A percentile compares a stretch with the other conserved stretches of the same genome.
These are phyloP conservation scores for Penstemon newberryi DNA, from an alignment of 257 asterid genomes.

Conservation along the genomic window DNA sequence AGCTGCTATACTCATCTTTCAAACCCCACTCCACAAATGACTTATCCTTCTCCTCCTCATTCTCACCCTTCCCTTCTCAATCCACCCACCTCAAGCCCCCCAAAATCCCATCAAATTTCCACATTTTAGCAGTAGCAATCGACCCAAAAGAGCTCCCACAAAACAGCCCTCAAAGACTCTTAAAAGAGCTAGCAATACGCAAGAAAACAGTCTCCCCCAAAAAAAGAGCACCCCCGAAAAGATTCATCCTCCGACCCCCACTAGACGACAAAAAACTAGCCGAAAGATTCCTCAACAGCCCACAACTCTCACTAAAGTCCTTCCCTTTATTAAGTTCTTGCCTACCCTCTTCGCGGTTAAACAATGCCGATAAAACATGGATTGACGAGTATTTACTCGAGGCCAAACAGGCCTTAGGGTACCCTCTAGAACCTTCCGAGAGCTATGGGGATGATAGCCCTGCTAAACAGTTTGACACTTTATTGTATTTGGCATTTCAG, in stretches of 20 bases:
- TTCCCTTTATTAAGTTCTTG: constrained; percentile 95
- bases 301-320: constrained; percentile 76
- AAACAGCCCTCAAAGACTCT: constrained; percentile 89
- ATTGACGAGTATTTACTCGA: constrained; percentile 87
- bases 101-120: constrained; percentile 35
- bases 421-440: constrained; percentile 85
- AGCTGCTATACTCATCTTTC: constrained; percentile 65
- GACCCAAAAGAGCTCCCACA: constrained; percentile 87
- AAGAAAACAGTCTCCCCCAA: constrained; percentile 73
- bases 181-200: constrained; percentile 83
- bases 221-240: constrained; percentile 63
- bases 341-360: constrained; percentile 68
- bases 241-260: constrained; percentile 87
- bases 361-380: constrained; percentile 87
- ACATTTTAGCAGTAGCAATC: constrained; percentile 55
- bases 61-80: constrained; percentile 62
- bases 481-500: constrained; percentile 92
- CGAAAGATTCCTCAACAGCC: constrained; percentile 89
- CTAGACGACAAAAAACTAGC: constrained; percentile 73
- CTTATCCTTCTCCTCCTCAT: constrained; percentile 69
- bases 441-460: constrained; percentile 81
- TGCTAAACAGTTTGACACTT: constrained; percentile 81
- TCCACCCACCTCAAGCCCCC: constrained; percentile 46
- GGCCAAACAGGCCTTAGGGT: constrained; percentile 90
- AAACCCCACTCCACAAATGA: constrained; percentile 52